phyloP scores from a whole-genome alignment of 192 early-diverging fungal genomes.

The Umbelopsis ramanniana region DNA sequence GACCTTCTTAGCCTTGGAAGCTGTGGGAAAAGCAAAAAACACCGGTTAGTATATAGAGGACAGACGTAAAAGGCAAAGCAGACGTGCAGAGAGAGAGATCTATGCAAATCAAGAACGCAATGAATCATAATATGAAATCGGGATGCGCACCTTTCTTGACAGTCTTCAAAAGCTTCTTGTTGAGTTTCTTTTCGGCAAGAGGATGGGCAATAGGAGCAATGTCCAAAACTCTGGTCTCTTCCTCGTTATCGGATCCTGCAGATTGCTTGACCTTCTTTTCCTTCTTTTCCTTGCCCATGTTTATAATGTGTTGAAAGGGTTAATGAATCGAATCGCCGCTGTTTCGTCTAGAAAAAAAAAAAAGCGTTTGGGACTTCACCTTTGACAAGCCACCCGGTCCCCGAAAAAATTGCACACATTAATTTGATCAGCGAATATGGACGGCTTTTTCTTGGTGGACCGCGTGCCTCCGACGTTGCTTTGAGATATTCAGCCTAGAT shows the following conservation, averaged over 20 bases:
- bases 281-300: conserved; percentile 54
- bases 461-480: no score
- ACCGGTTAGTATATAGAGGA: conserved; percentile 14
- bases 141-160: conserved; percentile 79
- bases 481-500: no score
- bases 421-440: not conserved
- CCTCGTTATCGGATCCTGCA: conserved; percentile 53
- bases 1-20: conserved; percentile 84
- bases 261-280: conserved; percentile 55
- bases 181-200: conserved; percentile 81
- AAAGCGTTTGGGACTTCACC: conserved; percentile 2
- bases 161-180: conserved; percentile 85
- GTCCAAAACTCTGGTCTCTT: conserved; percentile 55
- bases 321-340: conserved; percentile 2
- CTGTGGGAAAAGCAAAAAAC: conserved; percentile 43
- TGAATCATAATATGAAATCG: not conserved
- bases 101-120: no score
- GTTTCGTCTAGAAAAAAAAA: conserved; percentile 14
- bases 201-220: conserved; percentile 79
- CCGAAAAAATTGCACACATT: not conserved
- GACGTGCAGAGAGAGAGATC: no score
- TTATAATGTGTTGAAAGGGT: conserved; percentile 7
- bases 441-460: no score
- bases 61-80: no score
- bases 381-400: not conserved